Base-by-base conservation (phyloP, 805 yeast species). In the Teunomyces lycoperdinae region DNA sequence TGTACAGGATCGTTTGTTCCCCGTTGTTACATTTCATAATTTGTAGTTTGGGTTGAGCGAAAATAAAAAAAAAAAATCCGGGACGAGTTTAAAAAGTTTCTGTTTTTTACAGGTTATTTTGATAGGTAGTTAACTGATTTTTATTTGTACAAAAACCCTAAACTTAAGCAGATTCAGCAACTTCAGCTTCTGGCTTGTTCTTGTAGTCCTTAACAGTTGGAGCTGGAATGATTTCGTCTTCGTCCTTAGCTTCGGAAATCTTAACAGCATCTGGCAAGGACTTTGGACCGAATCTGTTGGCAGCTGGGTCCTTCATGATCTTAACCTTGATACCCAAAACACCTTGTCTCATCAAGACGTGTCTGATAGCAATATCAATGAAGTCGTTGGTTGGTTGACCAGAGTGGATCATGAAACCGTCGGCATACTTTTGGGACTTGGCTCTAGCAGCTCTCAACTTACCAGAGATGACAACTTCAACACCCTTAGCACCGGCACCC, bases 401-500 rank as follows among this genome's bases (percentile, higher is more conserved):
- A 71, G 97, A 90, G 94, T 94, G 99, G 85, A 94, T 94, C 94
- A 94, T 89, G 96, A 94, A 94, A 84, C 99, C 99, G 76, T 92
- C 98, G 74, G 94, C 87, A 86, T 92, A 94, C 82, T 94, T 94
- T 96, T 94, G 96, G 71, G 97, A 85, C 88, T 94, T 94, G 70
- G 99, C 99, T 85, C 99, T 90, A 70, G 98, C 99, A 79, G 97
- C 99, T 83, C 97, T 89, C 77, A 95, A 87, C 83, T 94, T 94
- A 86, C 99, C 99, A 66, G 97, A 90, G 73, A 94, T 88, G 68
- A 94, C 98, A 77, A 94, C 99, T 84, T 94, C 99, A 73, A 95
- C 97, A 91, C 99, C 99, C 89, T 94, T 94, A 74, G 99, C 99
- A 80, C 99, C 99, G 61, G 97, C 89, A 79, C 91, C 97, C 97